Base-by-base conservation (phyloP, 2,329 filamentous ascomycete species). In the Cryphonectria nitschkei region DNA sequence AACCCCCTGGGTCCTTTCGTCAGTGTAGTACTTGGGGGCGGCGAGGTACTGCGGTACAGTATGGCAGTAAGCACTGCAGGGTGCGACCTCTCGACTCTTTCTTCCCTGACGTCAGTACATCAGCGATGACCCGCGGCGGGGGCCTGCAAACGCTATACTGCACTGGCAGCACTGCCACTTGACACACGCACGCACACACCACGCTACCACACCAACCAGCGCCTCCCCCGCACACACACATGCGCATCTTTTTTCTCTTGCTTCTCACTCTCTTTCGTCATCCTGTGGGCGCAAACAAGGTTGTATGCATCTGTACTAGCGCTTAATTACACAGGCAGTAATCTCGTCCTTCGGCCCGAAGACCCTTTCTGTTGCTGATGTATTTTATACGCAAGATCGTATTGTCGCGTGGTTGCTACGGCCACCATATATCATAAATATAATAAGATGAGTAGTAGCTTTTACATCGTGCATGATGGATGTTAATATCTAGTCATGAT, bases 91-190 rank as follows among this genome's bases (percentile, higher is more conserved):
- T 50, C 26, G 37, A 46, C 46, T 34, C 34, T 34, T 34, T 16
- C 19, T 52, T 37, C 52, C 65, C 65, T 67, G 65, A 67, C 65
- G 65, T 67, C 65, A 67, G 65, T 67, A 60, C 22, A 22, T 22
- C 43, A 46, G 43, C 13, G 43, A 46, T 22, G 13, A 6, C 43
- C 19, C 22, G 50, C 4, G 50, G 37, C n/a, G 64, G 34, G 3
- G 56, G 26, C 56, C 13, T n/a, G 39, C 26, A 3, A 37, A 32
- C 1, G 52, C 60, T n/a, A 63, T 39, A 41, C 58, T 34, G 46
- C 34, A 14, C 37, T 43, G 22, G 26, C n/a, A 22, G 26, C 60
- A 37, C 22, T 41, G 16, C 16, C 32, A 29, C 56, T 34, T 34
- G 34, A 60, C 26, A 56, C 52, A 56, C 52, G 3, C 52, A 60